Evolutionary conservation across 176 grass and related monocot genomes (phyloP), one percentile per base, ranked within the genome.

Genomic region (Pharus latifolius): DNA sequence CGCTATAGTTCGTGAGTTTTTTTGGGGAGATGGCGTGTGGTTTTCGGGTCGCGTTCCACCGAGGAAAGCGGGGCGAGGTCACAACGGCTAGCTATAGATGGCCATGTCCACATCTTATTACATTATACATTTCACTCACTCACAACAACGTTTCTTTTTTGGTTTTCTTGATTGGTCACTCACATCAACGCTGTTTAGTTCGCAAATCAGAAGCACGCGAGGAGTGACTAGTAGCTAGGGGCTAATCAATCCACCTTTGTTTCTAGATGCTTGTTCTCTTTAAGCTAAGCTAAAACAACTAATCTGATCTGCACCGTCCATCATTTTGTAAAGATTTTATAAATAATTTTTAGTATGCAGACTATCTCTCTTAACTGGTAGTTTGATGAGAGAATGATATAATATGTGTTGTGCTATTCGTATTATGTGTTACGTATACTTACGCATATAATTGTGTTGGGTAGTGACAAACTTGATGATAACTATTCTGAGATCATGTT

Each of bases 41-140:
- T 63, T 63, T 70, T 80, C 24, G 77, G 63, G 49, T 28, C 34
- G 60, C 70, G 67, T 60, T 63, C 77, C 77, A 29, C 57, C 71
- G 49, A 85, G 64, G 64, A 85, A 80, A 64, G 31, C 34, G 64
- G 71, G 63, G 26, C 77, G 49, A 75, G 70, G 40, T 42, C 57
- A 7, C 83, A 86, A 86, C 77, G 77, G 77, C 77, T 86, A 86
- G 10, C 74, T 77, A 33, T 11, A 16, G 7, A 49, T 17, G 24
- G n/a, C n/a, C 24, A 13, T 12, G 3, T 15, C 4, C 4, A 52
- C 35, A n/a, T 17, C 17, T 55, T 26, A 46, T 57, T 22, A 18
- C 40, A 31, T 55, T 40, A 56, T 68, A 17, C 65, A 51, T 60
- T 75, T 15, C 27, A 43, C 8, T 34, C 80, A 27, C 47, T 13